Evolutionary conservation across 1,284 basidiomycete genomes (phyloP).

Genomic region (Quambalaria eucalypti): DNA sequence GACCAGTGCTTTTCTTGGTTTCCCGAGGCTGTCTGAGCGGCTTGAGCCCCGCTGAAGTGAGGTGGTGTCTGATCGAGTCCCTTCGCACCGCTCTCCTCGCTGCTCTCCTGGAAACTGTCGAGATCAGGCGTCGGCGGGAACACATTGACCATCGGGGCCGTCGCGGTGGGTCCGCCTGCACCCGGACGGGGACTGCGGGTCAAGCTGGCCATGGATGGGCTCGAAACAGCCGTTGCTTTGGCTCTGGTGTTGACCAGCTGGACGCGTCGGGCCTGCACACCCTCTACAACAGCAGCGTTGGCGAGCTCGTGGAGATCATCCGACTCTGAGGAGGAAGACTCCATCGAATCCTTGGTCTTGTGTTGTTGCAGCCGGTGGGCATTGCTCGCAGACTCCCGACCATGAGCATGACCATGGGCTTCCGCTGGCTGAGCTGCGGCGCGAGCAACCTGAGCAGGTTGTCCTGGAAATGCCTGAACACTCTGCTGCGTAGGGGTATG

Average conservation of each 20-base stretch:
- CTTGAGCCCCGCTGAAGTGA: neutral
- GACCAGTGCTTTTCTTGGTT: neutral
- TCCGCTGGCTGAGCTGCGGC: too few species aligned
- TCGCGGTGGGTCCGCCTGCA: neutral
- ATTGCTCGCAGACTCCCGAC: neutral
- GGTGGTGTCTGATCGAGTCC: neutral
- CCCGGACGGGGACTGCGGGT: neutral
- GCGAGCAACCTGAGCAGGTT: too few species aligned
- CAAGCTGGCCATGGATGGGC: neutral
- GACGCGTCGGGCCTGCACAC: constrained; percentile 2
- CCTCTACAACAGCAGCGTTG: neutral
- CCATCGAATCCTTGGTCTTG: neutral
- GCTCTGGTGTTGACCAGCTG: neutral
- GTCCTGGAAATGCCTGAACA: neutral
- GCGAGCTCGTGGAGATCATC: neutral
- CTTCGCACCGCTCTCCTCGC: too few species aligned
- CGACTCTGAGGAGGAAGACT: neutral
- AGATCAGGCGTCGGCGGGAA: neutral
- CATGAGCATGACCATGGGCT: neutral
- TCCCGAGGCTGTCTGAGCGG: neutral
- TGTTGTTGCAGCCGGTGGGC: neutral
- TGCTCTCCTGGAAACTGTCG: neutral
- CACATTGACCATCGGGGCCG: neutral
- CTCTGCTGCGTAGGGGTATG: neutral
- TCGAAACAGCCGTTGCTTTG: neutral